Evolutionary conservation across 1,284 basidiomycete genomes (phyloP), one percentile per base, ranked within the genome.

Genomic region (Boletus subluridellus): DNA sequence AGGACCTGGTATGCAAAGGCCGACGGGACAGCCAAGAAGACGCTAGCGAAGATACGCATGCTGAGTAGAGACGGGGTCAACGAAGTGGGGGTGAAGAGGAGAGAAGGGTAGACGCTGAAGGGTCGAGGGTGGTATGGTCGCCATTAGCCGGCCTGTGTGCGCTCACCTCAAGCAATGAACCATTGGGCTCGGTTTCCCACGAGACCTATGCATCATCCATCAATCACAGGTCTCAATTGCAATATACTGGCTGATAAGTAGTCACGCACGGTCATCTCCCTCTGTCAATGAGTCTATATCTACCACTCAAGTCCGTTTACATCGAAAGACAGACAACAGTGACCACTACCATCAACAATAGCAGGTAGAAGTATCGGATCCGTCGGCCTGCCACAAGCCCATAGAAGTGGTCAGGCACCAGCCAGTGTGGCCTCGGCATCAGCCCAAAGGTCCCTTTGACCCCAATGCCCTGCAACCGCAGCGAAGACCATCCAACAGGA

Each of bases 401-500:
- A 17, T 32, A 44, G 44, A 53, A 37, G 15, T 38, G 42, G 39
- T 66, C 60, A 72, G 55, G 70, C 59, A 58, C 65, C 58, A 50
- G 66, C 69, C 57, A 85, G 65, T 59, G 74, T 72, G 42, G 73
- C 76, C 64, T 87, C 86, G 11, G 89, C 87, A 69, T 95, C 90
- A 66, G 81, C 79, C 86, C 93, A 91, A 47, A 98, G 74, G 72
- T 98, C 95, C 56, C 77, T 80, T 75, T 98, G 95, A 24, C 83
- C 89, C 95, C 94, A 98, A 1, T 90, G 77, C 11, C 82, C 85
- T 26, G 83, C 81, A 34, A 98, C 77, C 4, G 85, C 84, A 26
- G 86, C 77, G 1, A 95, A 78, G 32, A 93, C 78, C 68, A 96
- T 82, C 95, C 95, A 97, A 64, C 91, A 93, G n/a, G 86, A 83